Percentiles rank a stretch among this genome's conserved stretches.
Conservation (phyloP, 2,329 filamentous ascomycete species). For the Colletotrichum coccodes region DNA sequence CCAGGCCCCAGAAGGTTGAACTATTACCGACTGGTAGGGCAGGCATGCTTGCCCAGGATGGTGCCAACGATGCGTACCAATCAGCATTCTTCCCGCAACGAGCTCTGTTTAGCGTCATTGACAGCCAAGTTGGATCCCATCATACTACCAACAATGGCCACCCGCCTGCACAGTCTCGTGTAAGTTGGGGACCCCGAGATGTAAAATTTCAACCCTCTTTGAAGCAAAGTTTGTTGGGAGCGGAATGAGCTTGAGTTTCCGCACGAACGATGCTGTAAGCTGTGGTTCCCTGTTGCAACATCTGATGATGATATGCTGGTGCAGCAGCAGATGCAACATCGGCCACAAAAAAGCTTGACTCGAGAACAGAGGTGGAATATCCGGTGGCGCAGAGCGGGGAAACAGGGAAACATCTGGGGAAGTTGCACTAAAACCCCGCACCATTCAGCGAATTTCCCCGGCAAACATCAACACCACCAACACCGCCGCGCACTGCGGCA, state of each 20-base stretch:
- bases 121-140: background rate
- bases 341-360: slow-evolving; percentile 24
- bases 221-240: background rate
- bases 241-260: background rate
- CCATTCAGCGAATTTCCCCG: slow-evolving; percentile 17
- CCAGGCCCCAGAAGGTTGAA: background rate
- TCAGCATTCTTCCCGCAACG: background rate
- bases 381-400: slow-evolving; percentile 17
- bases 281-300: background rate
- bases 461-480: slow-evolving; percentile 10
- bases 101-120: background rate
- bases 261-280: too few species aligned
- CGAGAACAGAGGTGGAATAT: background rate
- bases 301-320: background rate
- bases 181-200: background rate
- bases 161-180: too few species aligned
- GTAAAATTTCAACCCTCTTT: too few species aligned
- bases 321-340: background rate
- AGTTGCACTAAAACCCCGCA: slow-evolving; percentile 33
- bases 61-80: slow-evolving; percentile 3
- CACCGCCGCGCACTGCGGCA: slow-evolving; percentile 4
- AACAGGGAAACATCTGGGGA: slow-evolving; percentile 32
- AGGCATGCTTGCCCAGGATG: background rate
- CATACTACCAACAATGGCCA: too few species aligned
- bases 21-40: background rate